Conservation (phyloP, 345 rosid species). For the Populus nigra region DNA sequence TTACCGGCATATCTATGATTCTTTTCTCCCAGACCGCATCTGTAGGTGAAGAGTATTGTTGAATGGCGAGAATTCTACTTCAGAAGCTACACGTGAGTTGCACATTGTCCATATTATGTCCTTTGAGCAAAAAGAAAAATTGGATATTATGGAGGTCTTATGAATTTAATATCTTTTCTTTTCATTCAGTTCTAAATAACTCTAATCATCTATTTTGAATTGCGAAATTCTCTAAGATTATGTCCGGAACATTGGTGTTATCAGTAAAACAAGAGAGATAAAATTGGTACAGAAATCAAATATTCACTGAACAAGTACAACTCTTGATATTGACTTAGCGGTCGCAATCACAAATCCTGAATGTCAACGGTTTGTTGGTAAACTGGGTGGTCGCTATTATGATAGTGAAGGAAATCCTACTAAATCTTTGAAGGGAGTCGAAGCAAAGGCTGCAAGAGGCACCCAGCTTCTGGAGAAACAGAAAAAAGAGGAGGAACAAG, state of each 20-base stretch:
- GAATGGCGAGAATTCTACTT: slow-evolving; percentile 90
- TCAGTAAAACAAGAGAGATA: too few species aligned
- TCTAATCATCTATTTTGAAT: too few species aligned
- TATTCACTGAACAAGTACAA: neutral
- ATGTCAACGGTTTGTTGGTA: slow-evolving; percentile 70
- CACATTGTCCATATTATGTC: neutral
- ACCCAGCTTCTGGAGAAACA: slow-evolving; percentile 88
- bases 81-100: slow-evolving; percentile 74
- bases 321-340: neutral
- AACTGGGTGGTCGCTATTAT: slow-evolving; percentile 80
- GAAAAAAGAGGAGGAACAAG: slow-evolving; percentile 62
- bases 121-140: neutral
- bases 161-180: too few species aligned
- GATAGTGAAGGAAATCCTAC: slow-evolving; percentile 78
- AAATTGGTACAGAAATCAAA: neutral
- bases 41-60: slow-evolving; percentile 83
- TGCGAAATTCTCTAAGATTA: too few species aligned
- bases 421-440: slow-evolving; percentile 85
- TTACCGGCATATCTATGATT: too few species aligned
- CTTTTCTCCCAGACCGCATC: too few species aligned
- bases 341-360: neutral
- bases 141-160: neutral
- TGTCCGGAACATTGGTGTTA: too few species aligned
- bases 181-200: too few species aligned
- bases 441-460: slow-evolving; percentile 93